Percentiles rank a stretch among this genome's conserved stretches.
Evolutionary conservation across 352 stramenopile species (phyloP).

Genomic region (Plasmopara viticola): DNA sequence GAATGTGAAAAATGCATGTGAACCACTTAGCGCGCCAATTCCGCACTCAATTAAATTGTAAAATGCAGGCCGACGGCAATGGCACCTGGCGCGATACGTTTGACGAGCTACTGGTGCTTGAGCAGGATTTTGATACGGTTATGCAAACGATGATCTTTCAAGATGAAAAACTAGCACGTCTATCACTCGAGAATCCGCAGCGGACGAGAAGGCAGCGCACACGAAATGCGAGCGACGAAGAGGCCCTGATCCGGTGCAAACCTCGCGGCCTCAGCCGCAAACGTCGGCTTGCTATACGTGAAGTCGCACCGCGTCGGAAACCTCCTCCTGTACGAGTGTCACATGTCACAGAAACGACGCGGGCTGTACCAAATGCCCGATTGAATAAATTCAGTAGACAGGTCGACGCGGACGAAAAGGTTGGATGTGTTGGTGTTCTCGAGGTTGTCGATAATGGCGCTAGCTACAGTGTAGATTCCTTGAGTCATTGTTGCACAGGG

Average conservation of each 20-base stretch:
- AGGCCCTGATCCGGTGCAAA: not conserved
- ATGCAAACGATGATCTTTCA: constrained; percentile 59
- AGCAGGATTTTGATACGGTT: constrained; percentile 60
- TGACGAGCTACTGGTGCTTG: constrained; percentile 38
- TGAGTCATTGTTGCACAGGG: constrained; percentile 14
- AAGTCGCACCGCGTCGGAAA: not conserved
- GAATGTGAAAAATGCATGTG: not conserved
- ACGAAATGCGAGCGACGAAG: constrained; percentile 6
- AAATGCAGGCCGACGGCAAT: constrained; percentile 6
- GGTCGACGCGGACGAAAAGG: not conserved
- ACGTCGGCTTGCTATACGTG: not conserved
- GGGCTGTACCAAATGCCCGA: not conserved
- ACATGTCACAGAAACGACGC: not conserved
- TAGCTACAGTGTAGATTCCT: constrained; percentile 3
- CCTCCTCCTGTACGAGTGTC: not conserved
- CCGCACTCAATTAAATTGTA: not conserved
- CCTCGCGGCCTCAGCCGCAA: not conserved
- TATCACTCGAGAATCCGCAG: constrained; percentile 28
- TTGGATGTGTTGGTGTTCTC: not conserved
- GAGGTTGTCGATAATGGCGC: not conserved
- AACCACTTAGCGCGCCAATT: constrained; percentile 14
- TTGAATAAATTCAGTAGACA: not conserved
- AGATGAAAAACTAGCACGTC: constrained; percentile 36
- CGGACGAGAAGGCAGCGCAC: constrained; percentile 9
- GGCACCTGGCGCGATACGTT: constrained; percentile 14